phyloP scores from a whole-genome alignment of 257 asterid species.

The Vinca minor region DNA sequence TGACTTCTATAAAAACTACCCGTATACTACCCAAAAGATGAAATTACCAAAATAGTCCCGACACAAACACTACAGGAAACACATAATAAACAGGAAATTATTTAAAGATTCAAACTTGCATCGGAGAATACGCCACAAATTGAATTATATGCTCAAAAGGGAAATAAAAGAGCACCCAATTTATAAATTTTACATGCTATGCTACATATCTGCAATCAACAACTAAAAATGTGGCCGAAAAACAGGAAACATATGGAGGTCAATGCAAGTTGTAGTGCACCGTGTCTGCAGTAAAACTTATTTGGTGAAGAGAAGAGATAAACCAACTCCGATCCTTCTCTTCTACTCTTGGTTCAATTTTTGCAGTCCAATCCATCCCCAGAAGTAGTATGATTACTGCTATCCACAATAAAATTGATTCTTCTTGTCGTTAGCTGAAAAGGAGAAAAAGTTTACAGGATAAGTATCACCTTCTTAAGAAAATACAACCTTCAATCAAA shows the following conservation, averaged over 20 bases:
- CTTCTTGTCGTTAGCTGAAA: conserved; percentile 86
- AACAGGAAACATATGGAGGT: too few relatives aligned
- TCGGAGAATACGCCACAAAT: not conserved
- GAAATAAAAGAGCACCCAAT: not conserved
- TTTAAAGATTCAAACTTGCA: too few relatives aligned
- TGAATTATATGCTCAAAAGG: not conserved
- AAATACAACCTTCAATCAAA: not conserved
- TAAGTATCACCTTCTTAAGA: not conserved
- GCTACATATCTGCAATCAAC: not conserved
- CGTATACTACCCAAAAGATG: too few relatives aligned
- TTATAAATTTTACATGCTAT: not conserved
- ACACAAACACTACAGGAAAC: too few relatives aligned
- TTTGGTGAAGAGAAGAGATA: conserved; percentile 89
- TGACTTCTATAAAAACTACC: too few relatives aligned
- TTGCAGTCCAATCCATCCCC: conserved; percentile 46
- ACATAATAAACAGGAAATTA: too few relatives aligned
- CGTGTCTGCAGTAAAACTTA: conserved; percentile 26
- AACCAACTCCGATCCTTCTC: conserved; percentile 94
- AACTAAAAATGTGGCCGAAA: not conserved
- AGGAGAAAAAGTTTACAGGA: conserved; percentile 12
- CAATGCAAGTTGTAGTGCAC: not conserved
- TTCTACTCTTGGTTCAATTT: conserved; percentile 40
- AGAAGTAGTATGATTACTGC: conserved; percentile 35
- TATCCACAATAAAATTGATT: conserved; percentile 82
- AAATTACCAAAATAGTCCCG: too few relatives aligned